phyloP scores from a whole-genome alignment of 108 stramenopile species.

The Fragilaria crotonensis region DNA sequence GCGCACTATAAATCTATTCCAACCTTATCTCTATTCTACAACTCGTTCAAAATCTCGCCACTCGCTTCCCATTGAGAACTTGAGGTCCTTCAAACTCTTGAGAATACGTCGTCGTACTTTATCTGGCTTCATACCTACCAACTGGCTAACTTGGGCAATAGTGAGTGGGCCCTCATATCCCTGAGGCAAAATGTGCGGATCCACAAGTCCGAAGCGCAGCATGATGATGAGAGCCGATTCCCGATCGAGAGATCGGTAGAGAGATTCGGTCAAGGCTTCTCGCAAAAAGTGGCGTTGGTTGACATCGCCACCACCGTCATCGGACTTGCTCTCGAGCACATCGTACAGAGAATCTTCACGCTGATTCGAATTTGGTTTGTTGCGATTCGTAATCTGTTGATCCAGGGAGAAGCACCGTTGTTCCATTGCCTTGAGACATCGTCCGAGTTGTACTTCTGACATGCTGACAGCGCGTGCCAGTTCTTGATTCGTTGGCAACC shows the following conservation, averaged over 20 bases:
- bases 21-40: constrained; percentile 5
- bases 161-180: constrained; percentile 54
- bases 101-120: constrained; percentile 72
- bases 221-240: constrained; percentile 56
- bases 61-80: constrained; percentile 45
- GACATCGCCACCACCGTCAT: constrained; percentile 41
- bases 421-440: constrained; percentile 61
- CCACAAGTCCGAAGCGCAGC: constrained; percentile 65
- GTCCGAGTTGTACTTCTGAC: constrained; percentile 51
- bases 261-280: constrained; percentile 56
- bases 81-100: constrained; percentile 52
- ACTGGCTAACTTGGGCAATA: constrained; percentile 65
- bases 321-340: constrained; percentile 35
- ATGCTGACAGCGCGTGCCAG: constrained; percentile 50
- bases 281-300: constrained; percentile 42
- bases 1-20: too few relatives aligned
- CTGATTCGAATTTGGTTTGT: constrained; percentile 32
- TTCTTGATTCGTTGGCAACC: constrained; percentile 52
- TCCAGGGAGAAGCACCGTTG: constrained; percentile 66
- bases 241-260: constrained; percentile 41
- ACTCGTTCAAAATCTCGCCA: constrained; percentile 63
- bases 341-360: constrained; percentile 53
- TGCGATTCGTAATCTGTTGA: constrained; percentile 36
- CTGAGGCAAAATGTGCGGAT: constrained; percentile 31
- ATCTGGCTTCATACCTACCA: constrained; percentile 69